Evolutionary conservation across 83 land plant species (phyloP), one percentile per base, ranked within the genome.

Genomic region (Picea mariana): DNA sequence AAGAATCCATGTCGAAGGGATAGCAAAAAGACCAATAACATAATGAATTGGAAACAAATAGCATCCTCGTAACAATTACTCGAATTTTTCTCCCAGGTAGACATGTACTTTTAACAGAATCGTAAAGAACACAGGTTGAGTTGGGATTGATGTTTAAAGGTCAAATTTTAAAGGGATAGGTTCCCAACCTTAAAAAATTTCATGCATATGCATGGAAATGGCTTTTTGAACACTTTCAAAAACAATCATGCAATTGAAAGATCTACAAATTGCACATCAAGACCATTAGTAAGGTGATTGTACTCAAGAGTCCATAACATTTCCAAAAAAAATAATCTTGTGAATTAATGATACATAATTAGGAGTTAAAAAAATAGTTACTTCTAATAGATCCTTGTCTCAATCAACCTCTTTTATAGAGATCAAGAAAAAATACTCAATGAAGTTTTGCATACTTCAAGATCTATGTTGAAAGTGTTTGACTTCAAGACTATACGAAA

Each of bases 401-500:
- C 61, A 52, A 76, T 23, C 15, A 24, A 9, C 21, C 8, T 62
- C 62, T 15, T 76, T 16, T 15, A 26, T 38, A 76, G 27, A 27
- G 20, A 52, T 60, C 13, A 76, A 31, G 17, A 76, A 24, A 34
- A 76, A 31, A 18, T 23, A 21, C 78, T 16, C 78, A 24, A 23
- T 24, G 12, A 31, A 55, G 26, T 21, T 76, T 76, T 76, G 77
- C 18, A 24, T 52, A 11, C 60, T 60, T 55, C 61, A 59, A 49
- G 23, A 31, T 76, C 78, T 55, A 76, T 55, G 62, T 31, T 23
- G 61, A 24, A 6, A 34, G 40, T 73, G 23, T 47, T 38, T 52
- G 61, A 75, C 17, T 75, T 21, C 60, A 75, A 75, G 61, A 52
- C 60, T 75, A 44, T 42, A 17, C 11, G 55, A 55, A 75, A 75